Conservation (phyloP, 371 early-diverging fungal species). For the Rhizomucor pusillus region DNA sequence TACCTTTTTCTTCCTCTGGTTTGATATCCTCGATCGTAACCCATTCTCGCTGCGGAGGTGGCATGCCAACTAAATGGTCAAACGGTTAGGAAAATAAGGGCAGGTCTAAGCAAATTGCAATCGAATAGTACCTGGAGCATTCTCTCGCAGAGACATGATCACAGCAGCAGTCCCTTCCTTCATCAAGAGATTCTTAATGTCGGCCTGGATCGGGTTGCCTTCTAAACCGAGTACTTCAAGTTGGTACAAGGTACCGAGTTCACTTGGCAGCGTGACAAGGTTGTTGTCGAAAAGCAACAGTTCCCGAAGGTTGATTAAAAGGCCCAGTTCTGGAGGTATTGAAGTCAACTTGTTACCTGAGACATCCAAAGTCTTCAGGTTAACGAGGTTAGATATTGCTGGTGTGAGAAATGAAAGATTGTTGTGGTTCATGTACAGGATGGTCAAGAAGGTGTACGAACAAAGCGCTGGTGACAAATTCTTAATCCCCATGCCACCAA, state of each 20-base stretch:
- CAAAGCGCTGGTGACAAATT: slow-evolving; percentile 76
- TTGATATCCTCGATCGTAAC: slow-evolving; percentile 59
- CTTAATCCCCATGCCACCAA: slow-evolving; percentile 92
- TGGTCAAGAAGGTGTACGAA: slow-evolving; percentile 80
- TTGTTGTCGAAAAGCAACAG: slow-evolving; percentile 94
- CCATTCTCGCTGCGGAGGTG: slow-evolving; percentile 95
- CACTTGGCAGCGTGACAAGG: slow-evolving; percentile 84
- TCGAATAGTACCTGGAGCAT: slow-evolving; percentile 66
- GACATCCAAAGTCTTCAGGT: slow-evolving; percentile 75
- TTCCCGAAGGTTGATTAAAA: slow-evolving; percentile 81
- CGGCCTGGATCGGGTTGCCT: slow-evolving; percentile 95
- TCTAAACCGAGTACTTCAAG: slow-evolving; percentile 93
- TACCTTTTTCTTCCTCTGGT: slow-evolving; percentile 9
- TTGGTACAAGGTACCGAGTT: slow-evolving; percentile 92
- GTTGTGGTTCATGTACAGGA: slow-evolving; percentile 94
- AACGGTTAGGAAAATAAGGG: slow-evolving; percentile 11
- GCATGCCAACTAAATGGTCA: slow-evolving; percentile 57
- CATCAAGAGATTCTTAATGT: slow-evolving; percentile 75
- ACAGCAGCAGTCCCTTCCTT: slow-evolving; percentile 89
- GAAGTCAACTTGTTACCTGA: slow-evolving; percentile 88
- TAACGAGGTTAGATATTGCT: slow-evolving; percentile 64
- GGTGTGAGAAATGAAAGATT: slow-evolving; percentile 75
- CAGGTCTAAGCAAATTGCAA: not conserved
- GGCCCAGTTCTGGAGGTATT: slow-evolving; percentile 92
- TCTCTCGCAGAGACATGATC: slow-evolving; percentile 90